Conservation (phyloP, 495 filamentous ascomycete species). For the Tuber melanosporum region DNA sequence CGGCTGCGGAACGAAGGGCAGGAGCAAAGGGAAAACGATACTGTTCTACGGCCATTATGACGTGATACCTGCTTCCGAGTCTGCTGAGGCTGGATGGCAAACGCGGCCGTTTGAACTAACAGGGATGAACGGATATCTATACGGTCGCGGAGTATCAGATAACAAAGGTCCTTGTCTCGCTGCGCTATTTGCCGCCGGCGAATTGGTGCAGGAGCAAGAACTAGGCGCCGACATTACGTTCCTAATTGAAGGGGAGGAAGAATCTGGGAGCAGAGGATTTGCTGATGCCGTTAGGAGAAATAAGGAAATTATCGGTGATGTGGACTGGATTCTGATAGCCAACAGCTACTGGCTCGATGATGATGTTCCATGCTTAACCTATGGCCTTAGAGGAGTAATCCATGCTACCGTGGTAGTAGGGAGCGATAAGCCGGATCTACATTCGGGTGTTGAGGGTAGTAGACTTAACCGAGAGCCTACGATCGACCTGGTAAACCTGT, state of each 20-base stretch:
- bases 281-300: slow-evolving; percentile 66
- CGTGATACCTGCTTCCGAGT: slow-evolving; percentile 76
- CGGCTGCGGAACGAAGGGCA: slow-evolving; percentile 47
- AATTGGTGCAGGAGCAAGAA: slow-evolving; percentile 67
- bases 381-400: slow-evolving; percentile 88
- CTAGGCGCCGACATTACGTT: slow-evolving; percentile 85
- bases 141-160: slow-evolving; percentile 92
- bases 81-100: slow-evolving; percentile 65
- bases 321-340: slow-evolving; percentile 88
- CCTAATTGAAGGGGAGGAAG: slow-evolving; percentile 93
- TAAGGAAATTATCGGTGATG: slow-evolving; percentile 75
- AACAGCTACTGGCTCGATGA: slow-evolving; percentile 99
- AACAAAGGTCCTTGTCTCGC: slow-evolving; percentile 95
- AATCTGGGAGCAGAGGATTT: slow-evolving; percentile 87
- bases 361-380: slow-evolving; percentile 88
- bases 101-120: slow-evolving; percentile 78
- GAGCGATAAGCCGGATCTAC: slow-evolving; percentile 79
- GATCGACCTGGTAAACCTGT: slow-evolving; percentile 76
- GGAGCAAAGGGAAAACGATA: slow-evolving; percentile 64
- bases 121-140: slow-evolving; percentile 85
- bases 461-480: slow-evolving; percentile 79
- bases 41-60: slow-evolving; percentile 98
- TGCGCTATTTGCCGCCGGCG: slow-evolving; percentile 84
- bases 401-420: slow-evolving; percentile 84
- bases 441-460: slow-evolving; percentile 92